Base-by-base conservation (phyloP, 2,329 filamentous ascomycete genomes). In the Fusarium protoensiforme region DNA sequence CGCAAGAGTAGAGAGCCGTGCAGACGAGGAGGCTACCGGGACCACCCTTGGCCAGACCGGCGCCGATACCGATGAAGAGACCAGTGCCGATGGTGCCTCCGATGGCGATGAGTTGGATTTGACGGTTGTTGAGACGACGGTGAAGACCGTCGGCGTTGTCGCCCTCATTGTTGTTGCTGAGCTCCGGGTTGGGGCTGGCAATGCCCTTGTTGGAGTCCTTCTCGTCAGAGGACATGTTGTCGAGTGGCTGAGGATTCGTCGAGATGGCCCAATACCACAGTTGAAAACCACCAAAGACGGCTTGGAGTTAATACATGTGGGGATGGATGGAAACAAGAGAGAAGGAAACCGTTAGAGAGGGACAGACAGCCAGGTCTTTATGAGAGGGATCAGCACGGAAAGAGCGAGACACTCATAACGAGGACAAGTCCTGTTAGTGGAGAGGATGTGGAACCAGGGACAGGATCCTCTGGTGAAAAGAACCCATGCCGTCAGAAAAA, bases 111-210 rank as follows among this genome's bases (percentile, higher is more conserved):
- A 75, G 72, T n/a, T 75, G 73, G 1, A 75, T 68, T 14, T 75
- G 73, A 29, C 73, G 70, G 31, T 75, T 75, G 53, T 75, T 75
- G 41, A 75, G 72, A 27, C 72, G 72, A 24, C 72, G 72, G 63
- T 75, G 72, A 14, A 75, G 72, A 11, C 72, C 72, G 18, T 68
- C 72, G 0, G 57, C 14, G 29, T 64, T 75, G 16, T 31, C 72
- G 39, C 57, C 62, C 10, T 75, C 72, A 20, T n/a, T 35, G n/a
- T 62, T 48, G 14, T 29, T 38, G 20, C n/a, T 38, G 10, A 57
- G 46, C 24, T 61, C 58, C 13, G 39, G 22, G 58, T 24, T 39
- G 29, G 72, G 72, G 41, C 61, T 67, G 22, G 31, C 61, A 24
- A 38, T 51, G 43, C 68, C 39, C 72, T 74, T 74, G 31, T 74